Conservation (phyloP, 495 filamentous ascomycete species). For the Hypoxylon fuscum region DNA sequence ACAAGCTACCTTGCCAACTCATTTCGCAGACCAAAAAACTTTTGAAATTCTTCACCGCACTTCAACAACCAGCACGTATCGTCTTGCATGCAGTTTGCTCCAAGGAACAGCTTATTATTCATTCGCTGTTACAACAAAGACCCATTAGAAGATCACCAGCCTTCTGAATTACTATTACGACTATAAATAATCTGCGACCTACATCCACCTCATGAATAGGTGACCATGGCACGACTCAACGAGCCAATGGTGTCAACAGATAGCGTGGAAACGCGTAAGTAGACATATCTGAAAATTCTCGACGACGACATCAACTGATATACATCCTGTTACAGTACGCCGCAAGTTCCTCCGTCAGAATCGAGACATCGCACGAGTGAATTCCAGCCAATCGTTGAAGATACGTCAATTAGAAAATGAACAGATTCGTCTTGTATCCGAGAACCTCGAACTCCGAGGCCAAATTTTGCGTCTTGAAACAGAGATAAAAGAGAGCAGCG, state of each 20-base stretch:
- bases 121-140: conserved; percentile 17
- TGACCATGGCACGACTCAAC: conserved; percentile 89
- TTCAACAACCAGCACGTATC: conserved; percentile 23
- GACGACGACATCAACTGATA: conserved; percentile 18
- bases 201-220: conserved; percentile 40
- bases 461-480: conserved; percentile 78
- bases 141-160: conserved; percentile 20
- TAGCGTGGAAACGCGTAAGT: conserved; percentile 82
- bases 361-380: conserved; percentile 88
- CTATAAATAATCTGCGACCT: conserved; percentile 25
- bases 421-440: conserved; percentile 79
- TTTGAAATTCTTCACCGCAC: conserved; percentile 35
- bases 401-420: conserved; percentile 90
- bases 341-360: conserved; percentile 91
- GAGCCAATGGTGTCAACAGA: conserved; percentile 76
- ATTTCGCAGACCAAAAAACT: conserved; percentile 37
- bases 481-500: conserved; percentile 62
- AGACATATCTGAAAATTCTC: not conserved
- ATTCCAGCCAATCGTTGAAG: conserved; percentile 88
- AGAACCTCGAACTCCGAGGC: conserved; percentile 86
- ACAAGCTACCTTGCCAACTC: conserved; percentile 37
- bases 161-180: conserved; percentile 28
- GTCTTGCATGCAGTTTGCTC: conserved; percentile 10
- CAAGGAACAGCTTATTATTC: conserved; percentile 4
- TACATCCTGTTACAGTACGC: conserved; percentile 66